Base-by-base conservation (phyloP, 164 flowering plant genomes). In the Pachysandra terminalis region DNA sequence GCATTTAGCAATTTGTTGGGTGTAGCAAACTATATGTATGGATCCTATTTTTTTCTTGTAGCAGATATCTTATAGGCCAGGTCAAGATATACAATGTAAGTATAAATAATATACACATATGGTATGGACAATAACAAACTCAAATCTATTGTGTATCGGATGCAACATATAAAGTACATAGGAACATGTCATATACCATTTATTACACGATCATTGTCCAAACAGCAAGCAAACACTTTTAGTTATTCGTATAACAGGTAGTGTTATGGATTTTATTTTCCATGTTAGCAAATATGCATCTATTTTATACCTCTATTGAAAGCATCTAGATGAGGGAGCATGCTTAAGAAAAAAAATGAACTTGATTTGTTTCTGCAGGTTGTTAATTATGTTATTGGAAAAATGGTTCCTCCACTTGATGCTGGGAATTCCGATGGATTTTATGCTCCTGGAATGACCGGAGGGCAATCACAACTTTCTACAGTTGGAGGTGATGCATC, bases 321-420 rank as follows among this genome's bases (percentile, higher is more conserved):
- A n/a, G 51, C 26, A 27, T 52, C 1, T 27, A 16, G 4, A 45
- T 15, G 51, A 45, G 14, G 51, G 17, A 5, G 15, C 10, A 28
- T 62, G 22, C 5, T 26, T 53, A 53, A 53, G 24, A 13, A 10
- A 65, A n/a, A 21, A 45, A 66, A 53, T 66, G 35, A 10, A 21
- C 59, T 35, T 32, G 21, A 58, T 70, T 68, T n/a, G n/a, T 40
- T 72, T 60, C 41, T 75, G 71, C 77, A 91, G 98, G 98, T 94
- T 73, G 79, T 90, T 63, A 94, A 86, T 77, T 94, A 94, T 80
- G 97, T 94, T 8, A 22, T 87, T 54, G 98, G 91, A 72, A 94
- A 94, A 78, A 85, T 90, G 90, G 86, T 94, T 62, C 87, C 84
- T 60, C 86, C 93, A 63, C 24, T 79, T 71, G 97, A 94, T 67